Evolutionary conservation across 768 basidiomycete species (phyloP).

Genomic region (Leccinum arenicola): DNA sequence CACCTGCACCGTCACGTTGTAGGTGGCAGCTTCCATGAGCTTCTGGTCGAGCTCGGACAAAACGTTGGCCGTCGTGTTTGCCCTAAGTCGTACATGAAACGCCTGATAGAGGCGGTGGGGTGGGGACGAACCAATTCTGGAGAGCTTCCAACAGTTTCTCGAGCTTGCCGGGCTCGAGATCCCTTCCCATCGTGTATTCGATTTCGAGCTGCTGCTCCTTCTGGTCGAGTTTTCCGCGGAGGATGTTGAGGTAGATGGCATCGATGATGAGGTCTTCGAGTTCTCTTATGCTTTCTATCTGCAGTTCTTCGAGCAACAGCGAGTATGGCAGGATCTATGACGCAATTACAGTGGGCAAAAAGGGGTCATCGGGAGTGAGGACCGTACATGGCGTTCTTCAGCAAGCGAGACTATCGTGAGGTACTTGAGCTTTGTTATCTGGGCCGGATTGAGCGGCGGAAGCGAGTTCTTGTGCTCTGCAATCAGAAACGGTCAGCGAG

Average conservation of each 20-base stretch:
- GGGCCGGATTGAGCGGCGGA: conserved; percentile 67
- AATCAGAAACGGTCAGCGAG: conserved; percentile 5
- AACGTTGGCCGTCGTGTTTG: conserved; percentile 65
- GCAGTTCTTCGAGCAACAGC: conserved; percentile 63
- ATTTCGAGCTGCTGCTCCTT: conserved; percentile 87
- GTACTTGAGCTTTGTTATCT: conserved; percentile 87
- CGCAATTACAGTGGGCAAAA: neutral
- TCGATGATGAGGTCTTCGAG: conserved; percentile 98
- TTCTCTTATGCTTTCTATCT: conserved; percentile 77
- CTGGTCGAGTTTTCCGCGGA: conserved; percentile 92
- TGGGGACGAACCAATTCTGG: conserved; percentile 56
- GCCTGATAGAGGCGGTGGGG: neutral
- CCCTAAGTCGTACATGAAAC: conserved; percentile 43
- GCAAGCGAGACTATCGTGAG: conserved; percentile 88
- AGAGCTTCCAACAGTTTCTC: conserved; percentile 60
- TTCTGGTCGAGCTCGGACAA: conserved; percentile 71
- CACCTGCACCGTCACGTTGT: conserved; percentile 38
- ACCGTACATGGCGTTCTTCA: conserved; percentile 66
- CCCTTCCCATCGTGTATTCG: conserved; percentile 89
- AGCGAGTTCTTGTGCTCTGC: conserved; percentile 64
- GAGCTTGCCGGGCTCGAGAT: conserved; percentile 75
- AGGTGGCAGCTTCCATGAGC: conserved; percentile 52
- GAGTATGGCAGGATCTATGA: conserved; percentile 79
- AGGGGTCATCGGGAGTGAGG: neutral
- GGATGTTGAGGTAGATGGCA: conserved; percentile 87